phyloP scores from a whole-genome alignment of 805 yeast species.

The Nakazawaea ishiwadae region DNA sequence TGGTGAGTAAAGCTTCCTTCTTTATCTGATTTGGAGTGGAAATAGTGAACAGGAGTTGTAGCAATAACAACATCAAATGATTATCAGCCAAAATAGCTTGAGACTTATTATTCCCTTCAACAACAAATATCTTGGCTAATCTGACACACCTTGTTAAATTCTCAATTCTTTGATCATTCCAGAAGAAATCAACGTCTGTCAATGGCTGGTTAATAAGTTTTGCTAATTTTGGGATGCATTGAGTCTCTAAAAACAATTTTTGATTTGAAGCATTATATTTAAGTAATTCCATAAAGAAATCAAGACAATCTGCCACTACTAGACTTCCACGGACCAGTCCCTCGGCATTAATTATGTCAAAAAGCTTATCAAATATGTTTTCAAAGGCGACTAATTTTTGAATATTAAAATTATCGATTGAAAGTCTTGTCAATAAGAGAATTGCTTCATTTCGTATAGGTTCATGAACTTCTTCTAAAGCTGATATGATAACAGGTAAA shows the following conservation, averaged over 20 bases:
- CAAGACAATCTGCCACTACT: conserved; percentile 86
- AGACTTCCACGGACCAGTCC: conserved; percentile 88
- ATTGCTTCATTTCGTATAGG: conserved; percentile 89
- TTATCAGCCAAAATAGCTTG: conserved; percentile 58
- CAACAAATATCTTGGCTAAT: conserved; percentile 66
- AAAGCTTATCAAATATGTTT: conserved; percentile 79
- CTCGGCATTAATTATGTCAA: conserved; percentile 76
- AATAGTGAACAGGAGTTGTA: conserved; percentile 67
- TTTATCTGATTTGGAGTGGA: conserved; percentile 63
- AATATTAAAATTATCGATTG: conserved; percentile 74
- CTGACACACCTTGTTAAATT: conserved; percentile 67
- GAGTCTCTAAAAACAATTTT: conserved; percentile 80
- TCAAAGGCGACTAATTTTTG: conserved; percentile 95
- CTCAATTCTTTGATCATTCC: conserved; percentile 73
- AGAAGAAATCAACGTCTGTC: conserved; percentile 38
- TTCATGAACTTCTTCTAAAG: conserved; percentile 64
- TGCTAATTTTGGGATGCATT: conserved; percentile 64
- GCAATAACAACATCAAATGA: conserved; percentile 59
- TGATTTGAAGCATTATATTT: conserved; percentile 88
- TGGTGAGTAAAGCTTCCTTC: conserved; percentile 62
- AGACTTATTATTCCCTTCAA: conserved; percentile 64
- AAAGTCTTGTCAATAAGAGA: conserved; percentile 76
- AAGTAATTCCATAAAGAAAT: conserved; percentile 66
- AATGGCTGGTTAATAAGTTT: conserved; percentile 59
- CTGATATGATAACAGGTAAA: conserved; percentile 63